These are phyloP conservation scores for Claviceps citrina DNA, from an alignment of 2,329 filamentous ascomycete genomes.

Conservation along the genomic window DNA sequence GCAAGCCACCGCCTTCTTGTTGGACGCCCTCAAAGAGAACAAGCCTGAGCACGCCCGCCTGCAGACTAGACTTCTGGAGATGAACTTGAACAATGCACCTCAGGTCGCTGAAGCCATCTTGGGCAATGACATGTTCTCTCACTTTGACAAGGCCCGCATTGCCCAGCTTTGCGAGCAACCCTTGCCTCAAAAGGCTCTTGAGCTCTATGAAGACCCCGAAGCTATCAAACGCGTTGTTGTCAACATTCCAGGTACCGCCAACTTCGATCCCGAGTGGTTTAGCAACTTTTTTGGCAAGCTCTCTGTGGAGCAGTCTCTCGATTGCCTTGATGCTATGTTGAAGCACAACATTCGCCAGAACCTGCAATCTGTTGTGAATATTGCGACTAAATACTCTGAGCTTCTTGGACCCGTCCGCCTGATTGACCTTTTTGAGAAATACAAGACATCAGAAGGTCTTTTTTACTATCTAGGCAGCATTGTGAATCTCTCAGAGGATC, in stretches of 20 bases:
- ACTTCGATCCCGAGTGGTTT: constrained; percentile 82
- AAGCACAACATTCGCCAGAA: constrained; percentile 95
- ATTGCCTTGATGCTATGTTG: constrained; percentile 92
- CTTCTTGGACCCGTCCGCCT: constrained; percentile 74
- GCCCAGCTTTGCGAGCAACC: constrained; percentile 86
- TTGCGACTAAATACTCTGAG: constrained; percentile 96
- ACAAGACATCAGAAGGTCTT: constrained; percentile 89
- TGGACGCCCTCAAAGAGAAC: constrained; percentile 91
- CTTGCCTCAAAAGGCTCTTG: constrained; percentile 70
- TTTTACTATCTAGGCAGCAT: constrained; percentile 98
- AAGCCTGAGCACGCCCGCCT: constrained; percentile 83
- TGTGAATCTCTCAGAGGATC: constrained; percentile 88
- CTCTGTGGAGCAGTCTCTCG: constrained; percentile 86
- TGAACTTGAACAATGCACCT: constrained; percentile 92
- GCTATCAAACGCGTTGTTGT: constrained; percentile 81
- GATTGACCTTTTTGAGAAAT: constrained; percentile 92
- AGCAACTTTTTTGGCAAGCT: constrained; percentile 85
- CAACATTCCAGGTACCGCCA: constrained; percentile 67
- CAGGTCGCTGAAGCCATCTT: constrained; percentile 97
- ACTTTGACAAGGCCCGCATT: constrained; percentile 86
- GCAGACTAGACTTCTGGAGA: constrained; percentile 89
- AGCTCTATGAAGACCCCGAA: constrained; percentile 84
- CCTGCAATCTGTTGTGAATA: constrained; percentile 81
- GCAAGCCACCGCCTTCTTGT: constrained; percentile 91
- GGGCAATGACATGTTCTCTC: constrained; percentile 94